A percentile compares a stretch with the other conserved stretches of the same genome.
These are phyloP conservation scores for Naumovozyma baii DNA, from an alignment of 805 yeast species.

Conservation along the genomic window DNA sequence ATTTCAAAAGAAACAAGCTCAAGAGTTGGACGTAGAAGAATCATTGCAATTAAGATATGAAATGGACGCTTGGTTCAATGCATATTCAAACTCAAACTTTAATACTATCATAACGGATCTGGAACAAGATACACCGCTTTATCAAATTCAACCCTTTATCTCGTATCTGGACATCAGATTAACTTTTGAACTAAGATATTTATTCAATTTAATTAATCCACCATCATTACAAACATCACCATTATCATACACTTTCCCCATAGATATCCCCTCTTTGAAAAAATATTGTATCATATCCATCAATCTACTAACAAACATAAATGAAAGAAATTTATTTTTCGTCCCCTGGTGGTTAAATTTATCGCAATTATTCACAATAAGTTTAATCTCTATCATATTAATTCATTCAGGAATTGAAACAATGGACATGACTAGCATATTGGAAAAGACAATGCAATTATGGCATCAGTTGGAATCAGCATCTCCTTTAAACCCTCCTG, in stretches of 20 bases:
- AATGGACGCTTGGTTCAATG: constrained; percentile 14
- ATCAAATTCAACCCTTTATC: constrained; percentile 14
- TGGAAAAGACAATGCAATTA: constrained; percentile 13
- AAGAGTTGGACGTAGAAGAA: constrained; percentile 14
- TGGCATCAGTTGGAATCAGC: constrained; percentile 20
- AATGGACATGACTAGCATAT: constrained; percentile 4
- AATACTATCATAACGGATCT: neutral
- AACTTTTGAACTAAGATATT: constrained; percentile 16
- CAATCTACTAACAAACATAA: constrained; percentile 26
- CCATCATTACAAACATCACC: constrained; percentile 2
- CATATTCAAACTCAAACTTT: neutral
- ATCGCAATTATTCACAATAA: constrained; percentile 36
- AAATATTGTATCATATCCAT: constrained; percentile 12
- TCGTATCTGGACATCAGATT: constrained; percentile 17
- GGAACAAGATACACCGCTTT: constrained; percentile 1
- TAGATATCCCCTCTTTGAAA: constrained; percentile 8
- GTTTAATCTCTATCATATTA: constrained; percentile 34
- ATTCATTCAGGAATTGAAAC: constrained; percentile 35
- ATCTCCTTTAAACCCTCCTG: constrained; percentile 28
- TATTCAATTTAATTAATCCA: constrained; percentile 14
- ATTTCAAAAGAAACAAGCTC: constrained; percentile 14
- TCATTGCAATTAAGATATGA: constrained; percentile 7
- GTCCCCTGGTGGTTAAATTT: constrained; percentile 48
- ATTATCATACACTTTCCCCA: constrained; percentile 4
- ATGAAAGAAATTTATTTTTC: constrained; percentile 23